Conservation (phyloP, 208 protist genomes). For the Phytomonas sp. region DNA sequence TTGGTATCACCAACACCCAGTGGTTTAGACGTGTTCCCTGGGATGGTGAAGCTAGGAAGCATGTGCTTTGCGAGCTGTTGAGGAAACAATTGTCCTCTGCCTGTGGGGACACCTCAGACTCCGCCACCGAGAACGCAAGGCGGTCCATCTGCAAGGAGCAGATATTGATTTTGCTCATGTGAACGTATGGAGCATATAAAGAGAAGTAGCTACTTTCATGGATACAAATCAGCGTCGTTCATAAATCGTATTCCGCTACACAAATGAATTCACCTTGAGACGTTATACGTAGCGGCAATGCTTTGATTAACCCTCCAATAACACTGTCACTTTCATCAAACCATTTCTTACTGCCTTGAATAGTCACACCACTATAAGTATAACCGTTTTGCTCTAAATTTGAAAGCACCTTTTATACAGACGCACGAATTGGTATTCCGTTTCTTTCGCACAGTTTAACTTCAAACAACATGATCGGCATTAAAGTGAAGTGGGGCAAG, state of each 20-base stretch:
- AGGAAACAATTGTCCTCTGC: slow-evolving; percentile 28
- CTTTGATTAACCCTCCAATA: not conserved
- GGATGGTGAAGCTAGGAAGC: slow-evolving; percentile 19
- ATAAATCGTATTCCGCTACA: not conserved
- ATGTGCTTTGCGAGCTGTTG: slow-evolving; percentile 33
- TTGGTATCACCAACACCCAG: slow-evolving; percentile 16
- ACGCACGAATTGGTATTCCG: slow-evolving; percentile 2
- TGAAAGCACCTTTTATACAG: not conserved
- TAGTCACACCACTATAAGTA: not conserved
- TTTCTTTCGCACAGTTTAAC: not conserved
- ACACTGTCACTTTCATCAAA: not conserved
- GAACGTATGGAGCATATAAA: not conserved
- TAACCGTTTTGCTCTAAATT: not conserved
- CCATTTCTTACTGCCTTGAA: not conserved
- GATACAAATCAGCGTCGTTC: not conserved
- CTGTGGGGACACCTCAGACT: not conserved
- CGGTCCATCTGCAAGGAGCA: slow-evolving; percentile 30
- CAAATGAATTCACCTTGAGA: not conserved
- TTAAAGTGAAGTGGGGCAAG: slow-evolving; percentile 80
- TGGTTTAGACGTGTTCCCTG: slow-evolving; percentile 24
- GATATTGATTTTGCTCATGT: slow-evolving; percentile 34
- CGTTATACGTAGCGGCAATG: not conserved
- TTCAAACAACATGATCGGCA: slow-evolving; percentile 18
- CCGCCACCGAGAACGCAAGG: slow-evolving; percentile 4
- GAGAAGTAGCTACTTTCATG: not conserved